phyloP scores from a whole-genome alignment of 1,284 basidiomycete species.

The Cutaneotrichosporon mucoides region DNA sequence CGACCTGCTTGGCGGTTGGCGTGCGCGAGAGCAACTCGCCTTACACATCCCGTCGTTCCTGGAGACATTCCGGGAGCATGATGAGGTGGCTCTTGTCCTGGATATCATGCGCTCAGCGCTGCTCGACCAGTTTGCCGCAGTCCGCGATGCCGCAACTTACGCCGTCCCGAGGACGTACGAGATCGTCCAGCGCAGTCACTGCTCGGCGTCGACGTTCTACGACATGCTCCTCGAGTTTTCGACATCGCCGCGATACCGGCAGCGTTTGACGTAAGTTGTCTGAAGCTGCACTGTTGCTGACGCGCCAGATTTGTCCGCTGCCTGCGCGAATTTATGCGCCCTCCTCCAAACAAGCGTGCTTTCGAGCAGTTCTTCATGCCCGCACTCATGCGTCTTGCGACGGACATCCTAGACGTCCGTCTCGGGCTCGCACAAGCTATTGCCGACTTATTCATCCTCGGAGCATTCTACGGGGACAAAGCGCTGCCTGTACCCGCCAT shows the following conservation, averaged over 20 bases:
- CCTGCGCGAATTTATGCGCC: constrained; percentile 60
- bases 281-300: not conserved
- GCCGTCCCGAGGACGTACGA: constrained; percentile 56
- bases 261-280: constrained; percentile 65
- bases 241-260: constrained; percentile 58
- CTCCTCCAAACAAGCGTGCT: constrained; percentile 47
- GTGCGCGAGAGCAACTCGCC: constrained; percentile 69
- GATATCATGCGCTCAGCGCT: constrained; percentile 63
- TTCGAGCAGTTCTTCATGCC: constrained; percentile 62
- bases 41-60: constrained; percentile 57
- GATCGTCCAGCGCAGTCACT: constrained; percentile 51
- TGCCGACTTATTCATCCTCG: constrained; percentile 38
- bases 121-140: constrained; percentile 74
- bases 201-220: constrained; percentile 50
- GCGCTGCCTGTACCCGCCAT: constrained; percentile 21
- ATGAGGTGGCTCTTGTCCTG: constrained; percentile 45
- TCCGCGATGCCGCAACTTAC: constrained; percentile 69
- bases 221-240: constrained; percentile 59
- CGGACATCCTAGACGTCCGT: constrained; percentile 79
- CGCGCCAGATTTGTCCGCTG: constrained; percentile 61
- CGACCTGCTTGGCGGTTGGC: constrained; percentile 67
- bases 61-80: constrained; percentile 33
- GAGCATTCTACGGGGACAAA: constrained; percentile 35
- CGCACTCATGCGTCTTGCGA: constrained; percentile 58
- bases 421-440: constrained; percentile 65